These are phyloP conservation scores for Striga asiatica DNA, from an alignment of 257 asterid species.

Conservation along the genomic window DNA sequence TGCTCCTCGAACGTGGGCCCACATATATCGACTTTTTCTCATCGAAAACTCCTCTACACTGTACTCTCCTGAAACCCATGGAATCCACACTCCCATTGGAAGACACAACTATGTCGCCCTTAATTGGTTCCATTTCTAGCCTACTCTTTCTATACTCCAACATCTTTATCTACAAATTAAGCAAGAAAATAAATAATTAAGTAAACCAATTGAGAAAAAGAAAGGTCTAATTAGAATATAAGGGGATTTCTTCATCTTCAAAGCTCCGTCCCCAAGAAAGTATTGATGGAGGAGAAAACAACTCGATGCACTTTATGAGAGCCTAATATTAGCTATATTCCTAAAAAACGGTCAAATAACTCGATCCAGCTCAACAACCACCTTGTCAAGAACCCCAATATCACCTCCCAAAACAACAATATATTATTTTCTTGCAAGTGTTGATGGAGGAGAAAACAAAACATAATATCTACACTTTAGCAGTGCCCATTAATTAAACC, in stretches of 20 bases:
- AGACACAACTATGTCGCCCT: constrained; percentile 34
- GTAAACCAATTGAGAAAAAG: background rate
- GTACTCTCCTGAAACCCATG: constrained; percentile 71
- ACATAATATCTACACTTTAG: background rate
- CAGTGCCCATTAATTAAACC: background rate
- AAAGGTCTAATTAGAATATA: constrained; percentile 7
- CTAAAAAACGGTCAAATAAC: background rate
- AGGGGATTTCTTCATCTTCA: background rate
- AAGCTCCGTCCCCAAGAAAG: background rate
- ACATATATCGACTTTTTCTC: constrained; percentile 64
- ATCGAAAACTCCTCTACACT: constrained; percentile 68
- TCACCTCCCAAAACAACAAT: constrained; percentile 2
- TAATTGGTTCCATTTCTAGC: constrained; percentile 53
- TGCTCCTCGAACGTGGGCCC: constrained; percentile 96
- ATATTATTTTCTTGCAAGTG: background rate
- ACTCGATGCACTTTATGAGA: no score
- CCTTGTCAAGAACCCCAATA: background rate
- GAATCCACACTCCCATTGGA: constrained; percentile 33
- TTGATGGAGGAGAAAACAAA: background rate
- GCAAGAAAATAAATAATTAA: background rate
- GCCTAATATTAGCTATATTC: background rate
- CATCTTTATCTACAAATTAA: constrained; percentile 46
- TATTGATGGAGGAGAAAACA: no score
- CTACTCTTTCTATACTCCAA: constrained; percentile 65
- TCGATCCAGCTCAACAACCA: background rate